These are phyloP conservation scores for Ramaria sp. DNA, from an alignment of 768 basidiomycete genomes.

Conservation along the genomic window DNA sequence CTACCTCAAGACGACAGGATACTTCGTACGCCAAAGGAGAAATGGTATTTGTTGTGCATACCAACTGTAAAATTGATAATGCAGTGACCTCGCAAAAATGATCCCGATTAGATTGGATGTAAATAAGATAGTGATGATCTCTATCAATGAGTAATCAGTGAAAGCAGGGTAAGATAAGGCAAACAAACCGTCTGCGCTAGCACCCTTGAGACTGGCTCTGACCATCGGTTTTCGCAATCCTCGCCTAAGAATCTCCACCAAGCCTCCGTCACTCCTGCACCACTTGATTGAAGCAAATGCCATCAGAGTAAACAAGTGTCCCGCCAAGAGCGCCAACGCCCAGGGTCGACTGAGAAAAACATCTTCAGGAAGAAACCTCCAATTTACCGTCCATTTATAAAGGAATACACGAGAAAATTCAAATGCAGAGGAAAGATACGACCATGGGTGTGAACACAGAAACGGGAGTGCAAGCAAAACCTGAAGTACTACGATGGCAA, in stretches of 20 bases:
- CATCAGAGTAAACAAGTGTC: constrained; percentile 49
- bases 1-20: constrained; percentile 54
- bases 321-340: constrained; percentile 50
- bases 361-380: constrained; percentile 78
- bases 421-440: constrained; percentile 72
- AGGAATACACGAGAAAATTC: constrained; percentile 82
- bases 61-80: constrained; percentile 99
- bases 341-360: constrained; percentile 58
- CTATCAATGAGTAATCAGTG: constrained; percentile 28
- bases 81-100: constrained; percentile 83
- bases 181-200: constrained; percentile 57
- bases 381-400: constrained; percentile 97
- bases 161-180: neutral
- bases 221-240: constrained; percentile 40
- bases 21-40: constrained; percentile 63
- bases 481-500: constrained; percentile 32
- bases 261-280: constrained; percentile 68
- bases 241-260: constrained; percentile 38
- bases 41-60: constrained; percentile 88
- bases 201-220: constrained; percentile 33
- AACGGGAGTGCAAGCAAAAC: constrained; percentile 59
- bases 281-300: constrained; percentile 65
- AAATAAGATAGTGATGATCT: constrained; percentile 70
- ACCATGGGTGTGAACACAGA: constrained; percentile 42
- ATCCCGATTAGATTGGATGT: constrained; percentile 91